Evolutionary conservation across 208 protist genomes (phyloP).

Genomic region (Porcisia hertigi): DNA sequence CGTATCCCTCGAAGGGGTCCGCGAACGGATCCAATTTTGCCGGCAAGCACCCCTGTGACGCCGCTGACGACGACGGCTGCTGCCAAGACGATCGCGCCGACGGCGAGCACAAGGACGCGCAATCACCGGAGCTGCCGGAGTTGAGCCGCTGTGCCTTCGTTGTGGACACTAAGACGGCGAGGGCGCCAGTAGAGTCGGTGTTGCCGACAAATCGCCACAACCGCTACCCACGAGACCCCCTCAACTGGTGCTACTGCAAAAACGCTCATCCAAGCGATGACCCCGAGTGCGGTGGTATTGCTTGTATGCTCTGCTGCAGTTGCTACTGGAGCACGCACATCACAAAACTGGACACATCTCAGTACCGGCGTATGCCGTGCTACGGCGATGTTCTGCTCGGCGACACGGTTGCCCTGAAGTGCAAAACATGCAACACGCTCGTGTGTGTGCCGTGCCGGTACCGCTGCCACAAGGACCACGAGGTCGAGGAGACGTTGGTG

Average conservation of each 20-base stretch:
- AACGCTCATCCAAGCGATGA: constrained; percentile 57
- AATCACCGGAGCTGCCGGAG: constrained; percentile 25
- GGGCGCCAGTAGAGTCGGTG: constrained; percentile 43
- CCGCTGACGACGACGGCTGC: neutral
- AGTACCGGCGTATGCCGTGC: constrained; percentile 70
- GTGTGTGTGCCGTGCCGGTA: constrained; percentile 80
- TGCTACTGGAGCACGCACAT: constrained; percentile 86
- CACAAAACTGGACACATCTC: constrained; percentile 48
- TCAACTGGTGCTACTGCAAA: constrained; percentile 84
- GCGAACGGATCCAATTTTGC: too few relatives aligned
- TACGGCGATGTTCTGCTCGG: constrained; percentile 80
- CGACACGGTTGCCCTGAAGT: constrained; percentile 68
- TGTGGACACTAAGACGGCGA: constrained; percentile 61
- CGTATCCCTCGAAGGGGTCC: neutral
- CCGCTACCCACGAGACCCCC: constrained; percentile 70
- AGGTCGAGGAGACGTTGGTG: constrained; percentile 39
- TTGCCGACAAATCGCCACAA: constrained; percentile 69
- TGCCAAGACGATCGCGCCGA: neutral
- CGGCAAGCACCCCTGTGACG: neutral
- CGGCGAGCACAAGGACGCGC: neutral
- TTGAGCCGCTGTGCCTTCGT: constrained; percentile 68
- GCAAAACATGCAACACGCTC: constrained; percentile 65
- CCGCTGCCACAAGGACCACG: constrained; percentile 83
- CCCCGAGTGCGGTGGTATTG: constrained; percentile 64
- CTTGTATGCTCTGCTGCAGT: constrained; percentile 77